A percentile compares a stretch with the other conserved stretches of the same genome.
These are phyloP conservation scores for Pseudogymnoascus sp. DNA, from an alignment of 2,329 filamentous ascomycete genomes.

Conservation along the genomic window DNA sequence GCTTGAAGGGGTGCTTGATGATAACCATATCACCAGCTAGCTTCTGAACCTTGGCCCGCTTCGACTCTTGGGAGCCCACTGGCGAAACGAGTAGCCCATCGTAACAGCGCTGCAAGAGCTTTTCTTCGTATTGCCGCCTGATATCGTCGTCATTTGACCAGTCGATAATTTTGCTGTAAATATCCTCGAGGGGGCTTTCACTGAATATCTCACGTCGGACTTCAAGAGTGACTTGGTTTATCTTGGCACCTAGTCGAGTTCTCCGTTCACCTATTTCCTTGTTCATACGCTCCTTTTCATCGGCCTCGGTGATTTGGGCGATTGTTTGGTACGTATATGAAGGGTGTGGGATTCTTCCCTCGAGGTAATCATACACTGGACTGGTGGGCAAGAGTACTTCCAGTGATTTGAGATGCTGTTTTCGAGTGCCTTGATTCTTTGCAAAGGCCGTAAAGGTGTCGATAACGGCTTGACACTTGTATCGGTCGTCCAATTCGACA, in stretches of 20 bases:
- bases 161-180: slow-evolving; percentile 79
- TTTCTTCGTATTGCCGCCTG: slow-evolving; percentile 82
- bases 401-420: slow-evolving; percentile 70
- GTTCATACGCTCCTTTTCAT: slow-evolving; percentile 86
- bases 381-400: slow-evolving; percentile 71
- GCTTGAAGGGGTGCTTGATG: slow-evolving; percentile 80
- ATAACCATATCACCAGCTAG: slow-evolving; percentile 90
- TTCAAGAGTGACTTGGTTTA: slow-evolving; percentile 76
- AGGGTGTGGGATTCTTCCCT: slow-evolving; percentile 76
- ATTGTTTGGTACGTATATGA: slow-evolving; percentile 74
- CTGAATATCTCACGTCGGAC: slow-evolving; percentile 80
- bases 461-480: slow-evolving; percentile 59
- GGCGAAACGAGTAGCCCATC: slow-evolving; percentile 68
- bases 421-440: slow-evolving; percentile 61
- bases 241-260: slow-evolving; percentile 75
- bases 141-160: slow-evolving; percentile 85
- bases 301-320: slow-evolving; percentile 73
- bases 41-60: slow-evolving; percentile 66
- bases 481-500: slow-evolving; percentile 55
- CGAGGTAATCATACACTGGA: slow-evolving; percentile 71
- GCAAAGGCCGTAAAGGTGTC: slow-evolving; percentile 74
- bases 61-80: slow-evolving; percentile 45
- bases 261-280: slow-evolving; percentile 81
- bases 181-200: slow-evolving; percentile 66
- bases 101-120: slow-evolving; percentile 72